phyloP scores from a whole-genome alignment of 2,329 filamentous ascomycete genomes.

The Penicillium griseofulvum region DNA sequence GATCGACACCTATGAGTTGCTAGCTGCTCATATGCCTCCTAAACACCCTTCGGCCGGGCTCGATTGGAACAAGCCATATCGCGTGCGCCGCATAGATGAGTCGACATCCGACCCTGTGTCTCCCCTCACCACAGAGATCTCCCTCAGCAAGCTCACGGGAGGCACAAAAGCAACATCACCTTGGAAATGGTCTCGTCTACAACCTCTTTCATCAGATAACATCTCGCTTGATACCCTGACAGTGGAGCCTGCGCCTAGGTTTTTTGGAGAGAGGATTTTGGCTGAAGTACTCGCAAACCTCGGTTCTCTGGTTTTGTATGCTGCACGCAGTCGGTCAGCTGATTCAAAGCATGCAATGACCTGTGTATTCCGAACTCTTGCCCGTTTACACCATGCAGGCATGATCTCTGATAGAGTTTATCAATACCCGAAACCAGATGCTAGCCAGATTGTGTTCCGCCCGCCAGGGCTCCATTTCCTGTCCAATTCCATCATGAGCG shows the following conservation, averaged over 20 bases:
- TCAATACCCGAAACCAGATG: slow-evolving; percentile 33
- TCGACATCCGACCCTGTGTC: neutral
- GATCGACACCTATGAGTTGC: slow-evolving; percentile 36
- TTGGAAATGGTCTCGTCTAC: slow-evolving; percentile 1
- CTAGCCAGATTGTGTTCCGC: slow-evolving; percentile 33
- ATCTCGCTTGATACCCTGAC: slow-evolving; percentile 24
- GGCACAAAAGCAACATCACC: slow-evolving; percentile 6
- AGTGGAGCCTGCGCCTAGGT: slow-evolving; percentile 23
- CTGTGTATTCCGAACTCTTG: slow-evolving; percentile 45
- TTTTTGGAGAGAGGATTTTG: slow-evolving; percentile 29
- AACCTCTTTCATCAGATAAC: slow-evolving; percentile 6
- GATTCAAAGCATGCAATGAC: slow-evolving; percentile 44
- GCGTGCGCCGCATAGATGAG: neutral
- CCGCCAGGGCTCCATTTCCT: slow-evolving; percentile 47
- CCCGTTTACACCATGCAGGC: slow-evolving; percentile 46
- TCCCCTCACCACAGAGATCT: slow-evolving; percentile 13
- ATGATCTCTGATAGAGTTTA: slow-evolving; percentile 46
- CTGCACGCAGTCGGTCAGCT: slow-evolving; percentile 35
- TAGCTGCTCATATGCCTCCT: slow-evolving; percentile 18
- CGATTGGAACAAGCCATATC: slow-evolving; percentile 13
- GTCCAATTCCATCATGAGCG: slow-evolving; percentile 46
- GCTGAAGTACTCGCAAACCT: slow-evolving; percentile 41
- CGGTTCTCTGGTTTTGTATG: slow-evolving; percentile 42
- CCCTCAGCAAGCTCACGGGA: slow-evolving; percentile 33
- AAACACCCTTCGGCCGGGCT: slow-evolving; percentile 6